phyloP scores from a whole-genome alignment of 257 asterid species.

The Ilex aquifolium region DNA sequence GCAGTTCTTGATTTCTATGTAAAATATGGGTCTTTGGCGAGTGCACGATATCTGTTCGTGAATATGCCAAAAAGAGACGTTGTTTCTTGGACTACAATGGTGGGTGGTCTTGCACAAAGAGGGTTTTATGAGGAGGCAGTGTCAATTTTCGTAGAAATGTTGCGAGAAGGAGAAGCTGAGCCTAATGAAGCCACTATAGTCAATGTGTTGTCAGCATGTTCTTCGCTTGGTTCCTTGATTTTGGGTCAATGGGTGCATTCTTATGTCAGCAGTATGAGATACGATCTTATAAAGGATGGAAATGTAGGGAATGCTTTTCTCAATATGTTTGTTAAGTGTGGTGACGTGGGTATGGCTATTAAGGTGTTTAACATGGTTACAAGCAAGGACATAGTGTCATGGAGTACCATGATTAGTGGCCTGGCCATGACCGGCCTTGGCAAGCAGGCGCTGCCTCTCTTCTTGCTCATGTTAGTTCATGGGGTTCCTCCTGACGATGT shows the following conservation, averaged over 20 bases:
- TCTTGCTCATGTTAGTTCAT: not conserved
- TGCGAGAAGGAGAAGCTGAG: not conserved
- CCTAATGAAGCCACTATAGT: slow-evolving; percentile 1
- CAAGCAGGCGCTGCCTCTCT: not conserved
- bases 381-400: not conserved
- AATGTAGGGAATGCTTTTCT: not conserved
- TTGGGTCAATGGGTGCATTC: not conserved
- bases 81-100: not conserved
- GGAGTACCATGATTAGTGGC: not conserved
- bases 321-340: not conserved
- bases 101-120: not conserved
- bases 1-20: not conserved
- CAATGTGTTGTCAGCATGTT: not conserved
- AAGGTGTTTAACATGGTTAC: not conserved
- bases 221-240: not conserved
- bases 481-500: not conserved
- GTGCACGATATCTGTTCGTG: not conserved
- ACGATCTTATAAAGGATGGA: not conserved
- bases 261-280: not conserved
- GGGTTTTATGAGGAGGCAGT: not conserved
- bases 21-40: not conserved
- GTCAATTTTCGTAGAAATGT: not conserved
- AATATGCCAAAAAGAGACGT: not conserved
- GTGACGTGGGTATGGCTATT: not conserved
- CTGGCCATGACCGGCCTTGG: not conserved